Percentiles rank a stretch among this genome's conserved stretches.
Evolutionary conservation across 345 rosid species (phyloP).

Genomic region (Microthlaspi erraticum): DNA sequence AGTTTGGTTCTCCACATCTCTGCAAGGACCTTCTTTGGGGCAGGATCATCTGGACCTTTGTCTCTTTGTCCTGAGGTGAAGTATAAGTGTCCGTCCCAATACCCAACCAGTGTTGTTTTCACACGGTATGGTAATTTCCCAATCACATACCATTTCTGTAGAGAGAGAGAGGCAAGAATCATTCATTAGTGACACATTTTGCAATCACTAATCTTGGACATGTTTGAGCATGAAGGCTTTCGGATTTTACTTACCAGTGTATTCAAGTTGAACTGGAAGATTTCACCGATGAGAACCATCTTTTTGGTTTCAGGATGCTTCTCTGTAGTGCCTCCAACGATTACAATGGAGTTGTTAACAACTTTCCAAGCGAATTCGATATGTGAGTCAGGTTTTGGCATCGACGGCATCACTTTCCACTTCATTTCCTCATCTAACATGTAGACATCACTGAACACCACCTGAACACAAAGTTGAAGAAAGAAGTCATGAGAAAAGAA

Average conservation of each 20-base stretch:
- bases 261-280: constrained; percentile 74
- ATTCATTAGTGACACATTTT: neutral
- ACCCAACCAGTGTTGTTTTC: constrained; percentile 85
- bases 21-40: constrained; percentile 78
- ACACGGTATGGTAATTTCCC: constrained; percentile 94
- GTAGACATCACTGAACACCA: constrained; percentile 84
- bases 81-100: constrained; percentile 83
- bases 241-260: constrained; percentile 58
- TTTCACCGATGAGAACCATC: constrained; percentile 89
- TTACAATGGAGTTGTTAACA: constrained; percentile 78
- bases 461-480: constrained; percentile 52
- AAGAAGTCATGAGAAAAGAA: constrained; percentile 9
- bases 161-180: neutral
- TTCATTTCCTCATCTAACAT: constrained; percentile 91
- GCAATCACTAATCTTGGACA: neutral
- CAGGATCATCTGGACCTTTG: constrained; percentile 80
- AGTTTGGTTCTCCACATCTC: constrained; percentile 95
- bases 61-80: constrained; percentile 98
- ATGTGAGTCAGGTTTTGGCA: constrained; percentile 96
- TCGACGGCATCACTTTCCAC: constrained; percentile 79
- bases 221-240: constrained; percentile 1
- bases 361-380: constrained; percentile 93
- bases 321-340: constrained; percentile 96
- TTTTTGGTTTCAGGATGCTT: constrained; percentile 88
- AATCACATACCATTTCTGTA: constrained; percentile 83